Evolutionary conservation across 192 early-diverging fungal species (phyloP).

Genomic region (Rhizophlyctis rosea): DNA sequence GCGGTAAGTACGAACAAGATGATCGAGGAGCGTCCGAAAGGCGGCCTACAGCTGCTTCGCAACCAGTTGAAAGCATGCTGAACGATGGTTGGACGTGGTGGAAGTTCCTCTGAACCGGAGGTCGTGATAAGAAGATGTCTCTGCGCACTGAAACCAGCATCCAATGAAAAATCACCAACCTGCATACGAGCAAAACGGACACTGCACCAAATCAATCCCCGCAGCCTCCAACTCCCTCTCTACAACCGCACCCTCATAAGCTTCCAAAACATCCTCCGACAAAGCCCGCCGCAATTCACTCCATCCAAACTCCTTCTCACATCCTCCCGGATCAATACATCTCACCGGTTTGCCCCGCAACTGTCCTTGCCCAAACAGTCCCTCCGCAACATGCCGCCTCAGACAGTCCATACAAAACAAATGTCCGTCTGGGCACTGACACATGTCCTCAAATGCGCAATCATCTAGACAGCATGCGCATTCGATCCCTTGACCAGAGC

Average conservation of each 20-base stretch:
- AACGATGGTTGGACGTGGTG: too few species aligned
- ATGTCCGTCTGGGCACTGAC: not conserved
- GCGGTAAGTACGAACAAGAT: too few species aligned
- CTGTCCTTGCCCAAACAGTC: slow-evolving; percentile 20
- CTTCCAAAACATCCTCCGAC: slow-evolving; percentile 1
- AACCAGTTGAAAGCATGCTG: too few species aligned
- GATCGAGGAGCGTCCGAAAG: too few species aligned
- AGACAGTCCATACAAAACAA: not conserved
- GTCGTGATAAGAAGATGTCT: too few species aligned
- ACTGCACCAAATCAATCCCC: slow-evolving; percentile 2
- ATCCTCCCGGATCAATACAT: slow-evolving; percentile 12
- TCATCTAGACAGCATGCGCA: not conserved
- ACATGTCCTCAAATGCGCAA: not conserved
- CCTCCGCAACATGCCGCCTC: slow-evolving; percentile 6
- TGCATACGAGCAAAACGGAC: slow-evolving; percentile 16
- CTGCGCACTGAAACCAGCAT: slow-evolving; percentile 5
- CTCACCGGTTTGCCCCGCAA: slow-evolving; percentile 16
- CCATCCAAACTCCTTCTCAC: not conserved
- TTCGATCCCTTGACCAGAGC: not conserved
- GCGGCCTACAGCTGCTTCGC: too few species aligned
- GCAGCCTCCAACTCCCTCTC: slow-evolving; percentile 13
- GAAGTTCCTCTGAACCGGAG: too few species aligned
- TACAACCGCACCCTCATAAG: slow-evolving; percentile 4
- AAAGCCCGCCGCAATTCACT: slow-evolving; percentile 5
- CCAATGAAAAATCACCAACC: slow-evolving; percentile 6